Evolutionary conservation across 1,284 basidiomycete genomes (phyloP).

Genomic region (Boletellus dicymbophilus): DNA sequence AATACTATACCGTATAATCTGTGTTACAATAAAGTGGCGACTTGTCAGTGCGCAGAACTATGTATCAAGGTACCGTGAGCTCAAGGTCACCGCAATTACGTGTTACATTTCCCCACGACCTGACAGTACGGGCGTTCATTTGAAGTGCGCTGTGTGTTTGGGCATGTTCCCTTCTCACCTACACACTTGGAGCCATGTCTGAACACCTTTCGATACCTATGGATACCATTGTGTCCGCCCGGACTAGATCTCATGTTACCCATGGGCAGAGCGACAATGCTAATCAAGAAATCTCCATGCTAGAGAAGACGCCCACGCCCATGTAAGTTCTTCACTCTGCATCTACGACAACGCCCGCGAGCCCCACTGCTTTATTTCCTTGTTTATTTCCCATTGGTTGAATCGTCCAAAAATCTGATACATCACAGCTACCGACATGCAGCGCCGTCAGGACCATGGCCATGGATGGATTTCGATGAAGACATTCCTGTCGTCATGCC

Average conservation of each 20-base stretch:
- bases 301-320: conserved; percentile 23
- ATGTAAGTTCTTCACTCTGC: conserved; percentile 16
- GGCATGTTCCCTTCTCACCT: conserved; percentile 3
- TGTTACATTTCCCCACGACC: conserved; percentile 7
- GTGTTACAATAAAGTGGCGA: too few relatives aligned
- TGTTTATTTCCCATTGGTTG: neutral
- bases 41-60: too few relatives aligned
- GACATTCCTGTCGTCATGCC: conserved; percentile 17
- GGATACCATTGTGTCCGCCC: conserved; percentile 4
- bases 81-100: neutral
- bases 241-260: neutral
- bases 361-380: neutral
- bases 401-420: neutral
- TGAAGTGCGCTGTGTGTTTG: neutral
- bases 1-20: too few relatives aligned
- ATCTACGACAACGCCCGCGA: neutral
- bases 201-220: conserved; percentile 22
- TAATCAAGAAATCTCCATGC: neutral
- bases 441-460: conserved; percentile 34
- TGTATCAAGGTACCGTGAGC: too few relatives aligned
- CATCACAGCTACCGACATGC: conserved; percentile 32
- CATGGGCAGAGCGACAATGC: neutral
- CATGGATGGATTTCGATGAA: conserved; percentile 38
- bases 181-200: conserved; percentile 10
- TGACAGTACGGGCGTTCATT: conserved; percentile 10